phyloP scores from a whole-genome alignment of 208 protist species.

The Trypanosoma caninum region DNA sequence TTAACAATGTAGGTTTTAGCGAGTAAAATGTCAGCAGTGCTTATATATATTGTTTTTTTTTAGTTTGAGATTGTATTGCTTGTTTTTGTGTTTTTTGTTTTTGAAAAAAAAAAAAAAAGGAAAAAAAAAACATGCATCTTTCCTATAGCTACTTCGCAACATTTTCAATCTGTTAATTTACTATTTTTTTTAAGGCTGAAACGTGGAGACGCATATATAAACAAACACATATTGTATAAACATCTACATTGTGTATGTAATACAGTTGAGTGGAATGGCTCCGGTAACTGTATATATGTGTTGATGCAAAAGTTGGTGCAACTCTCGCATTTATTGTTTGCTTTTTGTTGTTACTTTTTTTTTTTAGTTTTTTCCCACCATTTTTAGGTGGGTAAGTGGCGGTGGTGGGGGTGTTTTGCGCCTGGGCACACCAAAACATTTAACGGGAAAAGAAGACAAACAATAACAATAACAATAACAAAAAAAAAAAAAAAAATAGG shows the following conservation, averaged over 20 bases:
- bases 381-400: background rate
- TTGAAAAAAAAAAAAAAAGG: background rate
- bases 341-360: conserved; percentile 1
- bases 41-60: conserved; percentile 13
- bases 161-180: conserved; percentile 7
- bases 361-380: background rate
- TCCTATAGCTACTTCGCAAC: background rate
- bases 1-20: no score
- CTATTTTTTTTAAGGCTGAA: conserved; percentile 6
- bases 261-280: background rate
- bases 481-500: no score
- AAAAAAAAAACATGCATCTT: conserved; percentile 1
- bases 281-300: background rate
- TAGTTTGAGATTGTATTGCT: background rate
- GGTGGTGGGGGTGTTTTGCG: background rate
- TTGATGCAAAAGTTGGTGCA: background rate
- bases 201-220: no score
- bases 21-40: background rate
- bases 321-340: background rate
- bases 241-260: no score
- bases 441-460: no score
- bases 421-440: no score
- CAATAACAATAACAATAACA: no score
- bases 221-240: no score
- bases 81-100: background rate